Percentiles rank a stretch among this genome's conserved stretches.
phyloP scores from a whole-genome alignment of 2,329 filamentous ascomycete species.

The Cordyceps sp. region DNA sequence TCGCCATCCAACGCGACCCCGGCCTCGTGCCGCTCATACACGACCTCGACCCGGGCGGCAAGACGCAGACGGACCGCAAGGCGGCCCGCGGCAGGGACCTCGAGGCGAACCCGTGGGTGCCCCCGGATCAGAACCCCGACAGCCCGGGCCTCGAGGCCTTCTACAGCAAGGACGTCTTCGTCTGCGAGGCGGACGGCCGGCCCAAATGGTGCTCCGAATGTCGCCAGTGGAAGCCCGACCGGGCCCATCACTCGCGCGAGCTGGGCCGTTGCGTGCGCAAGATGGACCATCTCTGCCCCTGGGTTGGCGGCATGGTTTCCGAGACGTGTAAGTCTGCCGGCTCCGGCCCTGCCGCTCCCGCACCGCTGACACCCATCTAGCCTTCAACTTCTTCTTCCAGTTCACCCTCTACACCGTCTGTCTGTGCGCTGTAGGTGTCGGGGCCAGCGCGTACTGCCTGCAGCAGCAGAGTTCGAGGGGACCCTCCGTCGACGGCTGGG shows the following conservation, averaged over 20 bases:
- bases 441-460: constrained; percentile 47
- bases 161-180: constrained; percentile 68
- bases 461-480: constrained; percentile 31
- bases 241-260: constrained; percentile 75
- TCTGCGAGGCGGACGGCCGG: constrained; percentile 69
- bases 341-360: not conserved
- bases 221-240: constrained; percentile 73
- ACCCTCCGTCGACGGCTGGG: constrained; percentile 33
- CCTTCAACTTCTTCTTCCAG: constrained; percentile 86
- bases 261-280: constrained; percentile 67
- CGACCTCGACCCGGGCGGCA: constrained; percentile 22
- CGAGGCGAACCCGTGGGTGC: constrained; percentile 14
- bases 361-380: constrained; percentile 13
- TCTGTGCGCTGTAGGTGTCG: constrained; percentile 48
- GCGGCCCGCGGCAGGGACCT: constrained; percentile 6
- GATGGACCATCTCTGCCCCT: constrained; percentile 95
- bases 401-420: constrained; percentile 60
- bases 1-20: constrained; percentile 51
- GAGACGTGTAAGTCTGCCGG: constrained; percentile 44
- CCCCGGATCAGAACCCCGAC: constrained; percentile 34
- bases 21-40: constrained; percentile 49
- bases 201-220: constrained; percentile 78
- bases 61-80: constrained; percentile 8
- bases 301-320: constrained; percentile 84
- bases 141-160: constrained; percentile 57